Base-by-base conservation (phyloP, 257 asterid species). In the Fraxinus anomala region DNA sequence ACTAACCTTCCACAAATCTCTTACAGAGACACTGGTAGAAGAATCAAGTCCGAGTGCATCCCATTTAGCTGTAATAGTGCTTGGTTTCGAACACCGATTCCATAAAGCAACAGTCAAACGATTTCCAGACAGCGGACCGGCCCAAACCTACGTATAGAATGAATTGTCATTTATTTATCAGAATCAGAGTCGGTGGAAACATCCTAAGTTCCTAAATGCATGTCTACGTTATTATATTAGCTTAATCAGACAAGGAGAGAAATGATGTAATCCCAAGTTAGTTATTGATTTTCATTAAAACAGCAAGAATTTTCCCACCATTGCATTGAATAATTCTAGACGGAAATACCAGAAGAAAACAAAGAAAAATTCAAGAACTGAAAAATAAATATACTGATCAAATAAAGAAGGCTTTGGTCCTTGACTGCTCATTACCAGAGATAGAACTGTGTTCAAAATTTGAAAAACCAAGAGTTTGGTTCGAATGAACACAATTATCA, bases 1-100 rank as follows among this genome's bases (percentile, higher is more conserved):
- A 76, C 87, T 81, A 71, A 91, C 99, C 94, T 88, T 92, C 99
- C 99, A 96, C 82, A 96, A 78, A 79, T 96, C 97, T 84, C 83
- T 90, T 44, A 96, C 63, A 34, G 98, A 93, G 69, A 93, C 96
- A 17, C 83, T 81, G 78, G 66, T 79, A 1, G 96, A 91, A 65
- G 97, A 86, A 78, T 92, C 88, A 8, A 96, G 92, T 65, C 99
- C 99, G 75, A 93, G 85, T 66, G 82, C 75, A 77, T 75, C 70
- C 99, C 99, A 96, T 33, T 74, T 36, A 54, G 89, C 97, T 17
- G 87, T 88, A 70, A 96, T 87, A 59, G 83, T 90, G 31, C 89
- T 85, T 34, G 88, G 49, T 80, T 89, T 81, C 68, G 92, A 80
- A 77, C 97, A 82, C 82, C 98, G 89, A 65, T 96, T 96, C 99